Conservation (phyloP, 2,329 filamentous ascomycete genomes). For the Penicillium frequentans region DNA sequence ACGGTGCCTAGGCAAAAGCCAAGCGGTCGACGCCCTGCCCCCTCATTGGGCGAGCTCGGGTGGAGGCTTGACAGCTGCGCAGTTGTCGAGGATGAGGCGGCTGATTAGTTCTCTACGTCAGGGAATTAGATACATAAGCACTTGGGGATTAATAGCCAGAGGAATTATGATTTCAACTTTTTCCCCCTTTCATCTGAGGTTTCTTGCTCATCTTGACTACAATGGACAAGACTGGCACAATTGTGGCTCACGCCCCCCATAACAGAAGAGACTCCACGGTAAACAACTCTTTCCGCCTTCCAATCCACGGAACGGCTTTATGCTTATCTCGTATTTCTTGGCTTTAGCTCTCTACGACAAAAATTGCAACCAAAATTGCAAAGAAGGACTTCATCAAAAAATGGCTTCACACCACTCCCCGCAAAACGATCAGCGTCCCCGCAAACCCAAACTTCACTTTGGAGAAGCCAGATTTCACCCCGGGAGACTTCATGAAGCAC, state of each 20-base stretch:
- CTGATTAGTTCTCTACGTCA: not conserved
- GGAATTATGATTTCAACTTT: no score
- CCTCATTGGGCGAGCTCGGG: not conserved
- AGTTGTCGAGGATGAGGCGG: not conserved
- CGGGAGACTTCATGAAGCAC: not conserved
- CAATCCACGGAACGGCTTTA: no score
- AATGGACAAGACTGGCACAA: not conserved
- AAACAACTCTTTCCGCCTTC: no score
- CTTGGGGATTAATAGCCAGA: not conserved
- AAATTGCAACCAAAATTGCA: not conserved
- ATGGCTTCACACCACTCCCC: not conserved
- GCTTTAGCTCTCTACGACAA: no score
- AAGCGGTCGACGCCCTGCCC: not conserved
- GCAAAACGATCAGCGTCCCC: not conserved
- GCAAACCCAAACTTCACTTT: not conserved
- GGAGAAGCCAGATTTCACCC: not conserved
- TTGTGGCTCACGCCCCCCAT: not conserved
- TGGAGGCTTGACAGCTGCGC: not conserved
- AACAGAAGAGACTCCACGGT: not conserved
- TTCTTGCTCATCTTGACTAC: not conserved
- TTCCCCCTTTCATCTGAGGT: no score
- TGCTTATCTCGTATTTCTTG: no score
- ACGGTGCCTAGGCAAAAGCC: not conserved
- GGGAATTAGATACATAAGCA: no score
- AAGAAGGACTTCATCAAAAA: not conserved